Evolutionary conservation across 2,329 filamentous ascomycete species (phyloP).

Genomic region (Phaeosphaeriaceae sp.): DNA sequence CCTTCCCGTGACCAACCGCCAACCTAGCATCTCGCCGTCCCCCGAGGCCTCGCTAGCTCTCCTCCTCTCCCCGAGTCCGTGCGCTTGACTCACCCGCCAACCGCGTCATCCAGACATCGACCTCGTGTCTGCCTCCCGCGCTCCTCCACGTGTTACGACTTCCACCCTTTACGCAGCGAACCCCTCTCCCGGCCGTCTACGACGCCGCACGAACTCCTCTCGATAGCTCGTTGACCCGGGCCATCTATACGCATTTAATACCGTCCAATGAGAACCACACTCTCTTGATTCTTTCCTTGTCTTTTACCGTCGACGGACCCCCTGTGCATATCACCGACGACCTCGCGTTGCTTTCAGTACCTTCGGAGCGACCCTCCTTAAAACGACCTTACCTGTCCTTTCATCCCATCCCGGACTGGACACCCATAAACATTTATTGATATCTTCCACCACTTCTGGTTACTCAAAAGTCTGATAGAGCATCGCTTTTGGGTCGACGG

Average conservation of each 20-base stretch:
- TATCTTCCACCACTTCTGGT: conserved; percentile 39
- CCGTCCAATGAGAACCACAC: conserved; percentile 53
- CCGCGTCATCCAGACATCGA: conserved; percentile 34
- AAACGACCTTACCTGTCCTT: conserved; percentile 38
- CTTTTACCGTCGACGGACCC: conserved; percentile 47
- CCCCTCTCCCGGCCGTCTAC: conserved; percentile 39
- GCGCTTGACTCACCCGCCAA: conserved; percentile 45
- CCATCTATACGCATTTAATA: conserved; percentile 50
- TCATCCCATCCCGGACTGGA: conserved; percentile 25
- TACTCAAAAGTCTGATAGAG: conserved; percentile 49
- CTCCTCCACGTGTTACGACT: conserved; percentile 49
- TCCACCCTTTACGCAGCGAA: conserved; percentile 48
- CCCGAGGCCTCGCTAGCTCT: conserved; percentile 33
- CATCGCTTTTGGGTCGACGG: conserved; percentile 44
- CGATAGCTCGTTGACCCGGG: conserved; percentile 49
- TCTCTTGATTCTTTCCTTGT: conserved; percentile 53
- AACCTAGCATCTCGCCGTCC: conserved; percentile 32
- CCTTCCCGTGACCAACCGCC: conserved; percentile 34
- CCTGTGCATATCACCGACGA: conserved; percentile 50
- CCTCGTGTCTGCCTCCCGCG: conserved; percentile 36
- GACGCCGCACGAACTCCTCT: conserved; percentile 30
- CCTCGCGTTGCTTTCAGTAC: conserved; percentile 37
- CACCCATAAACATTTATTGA: conserved; percentile 43
- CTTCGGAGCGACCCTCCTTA: conserved; percentile 35
- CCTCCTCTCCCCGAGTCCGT: conserved; percentile 34